Conservation (phyloP, 441 rosid species). For the Viola pubescens region DNA sequence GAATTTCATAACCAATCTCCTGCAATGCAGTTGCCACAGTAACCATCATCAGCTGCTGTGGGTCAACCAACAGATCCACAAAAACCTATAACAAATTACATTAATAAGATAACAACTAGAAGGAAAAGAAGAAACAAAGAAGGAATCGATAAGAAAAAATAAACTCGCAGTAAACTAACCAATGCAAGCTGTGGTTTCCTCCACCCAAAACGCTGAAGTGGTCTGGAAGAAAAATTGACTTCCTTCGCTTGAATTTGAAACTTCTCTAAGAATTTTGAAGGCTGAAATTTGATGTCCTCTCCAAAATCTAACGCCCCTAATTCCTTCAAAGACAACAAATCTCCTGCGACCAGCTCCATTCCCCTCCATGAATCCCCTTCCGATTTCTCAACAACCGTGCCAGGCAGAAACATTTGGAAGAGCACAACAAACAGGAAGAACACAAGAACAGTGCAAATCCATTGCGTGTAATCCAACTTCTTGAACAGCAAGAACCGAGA, state of each 20-base stretch:
- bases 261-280: conserved; percentile 46
- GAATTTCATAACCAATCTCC: conserved; percentile 69
- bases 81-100: conserved; percentile 40
- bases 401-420: conserved; percentile 68
- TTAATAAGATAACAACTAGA: conserved; percentile 5
- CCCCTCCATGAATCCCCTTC: conserved; percentile 29
- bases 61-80: conserved; percentile 64
- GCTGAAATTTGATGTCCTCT: conserved; percentile 45
- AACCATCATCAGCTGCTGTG: conserved; percentile 79
- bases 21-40: conserved; percentile 63
- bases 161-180: conserved; percentile 38
- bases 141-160: background rate
- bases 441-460: conserved; percentile 58
- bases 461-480: conserved; percentile 67
- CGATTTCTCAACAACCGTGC: conserved; percentile 54
- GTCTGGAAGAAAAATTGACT: conserved; percentile 31
- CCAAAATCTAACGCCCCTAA: conserved; percentile 66
- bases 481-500: conserved; percentile 63
- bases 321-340: conserved; percentile 44
- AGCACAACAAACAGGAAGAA: conserved; percentile 59
- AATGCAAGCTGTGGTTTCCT: conserved; percentile 82
- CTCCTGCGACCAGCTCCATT: conserved; percentile 20
- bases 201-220: conserved; percentile 46
- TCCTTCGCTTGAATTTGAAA: conserved; percentile 36
- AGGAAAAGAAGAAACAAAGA: background rate